Evolutionary conservation across 2,329 filamentous ascomycete genomes (phyloP), one percentile per base, ranked within the genome.

Genomic region (Trichoderma atroviride): DNA sequence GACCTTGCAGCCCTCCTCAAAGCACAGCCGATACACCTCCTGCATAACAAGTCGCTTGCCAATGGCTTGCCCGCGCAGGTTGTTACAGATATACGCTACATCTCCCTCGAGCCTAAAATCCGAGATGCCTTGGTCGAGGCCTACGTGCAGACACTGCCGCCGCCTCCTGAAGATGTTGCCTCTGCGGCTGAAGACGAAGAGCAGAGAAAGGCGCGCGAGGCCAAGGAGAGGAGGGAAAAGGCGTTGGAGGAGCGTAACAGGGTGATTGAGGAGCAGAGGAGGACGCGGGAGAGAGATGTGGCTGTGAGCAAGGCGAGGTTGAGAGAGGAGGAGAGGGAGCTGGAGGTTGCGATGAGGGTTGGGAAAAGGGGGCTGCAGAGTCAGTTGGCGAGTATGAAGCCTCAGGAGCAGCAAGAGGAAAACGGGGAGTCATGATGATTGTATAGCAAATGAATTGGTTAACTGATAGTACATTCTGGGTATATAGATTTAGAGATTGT

Each of bases 271-370:
- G 88, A 91, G 75, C 87, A 91, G 76, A 90, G 88, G 79, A 80
- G 84, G 73, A 82, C 81, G 74, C 84, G 91, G 71, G 83, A 87
- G 73, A 83, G 86, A 69, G 87, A 88, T 60, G 77, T 92, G 13
- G 85, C 86, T 40, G 84, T 84, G 56, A 88, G 89, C 24, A 90
- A 87, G 74, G 88, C 88, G 0, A 80, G 85, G 56, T 74, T 93
- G 62, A 81, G 87, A 43, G 89, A 92, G 69, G 89, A 90, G 72
- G 90, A 93, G 79, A 83, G 84, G 72, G 89, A 92, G 75, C 79
- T 93, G 68, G 86, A 91, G 75, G 82, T 83, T 71, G 91, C 91
- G 0, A 91, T 92, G 89, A 85, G 85, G 70, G 85, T 93, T 14
- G 85, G 86, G 0, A 92, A 90, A 78, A 87, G 85, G 70, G 91